A percentile compares a stretch with the other conserved stretches of the same genome.
Conservation (phyloP, 345 rosid species). For the Murraya koenigii region DNA sequence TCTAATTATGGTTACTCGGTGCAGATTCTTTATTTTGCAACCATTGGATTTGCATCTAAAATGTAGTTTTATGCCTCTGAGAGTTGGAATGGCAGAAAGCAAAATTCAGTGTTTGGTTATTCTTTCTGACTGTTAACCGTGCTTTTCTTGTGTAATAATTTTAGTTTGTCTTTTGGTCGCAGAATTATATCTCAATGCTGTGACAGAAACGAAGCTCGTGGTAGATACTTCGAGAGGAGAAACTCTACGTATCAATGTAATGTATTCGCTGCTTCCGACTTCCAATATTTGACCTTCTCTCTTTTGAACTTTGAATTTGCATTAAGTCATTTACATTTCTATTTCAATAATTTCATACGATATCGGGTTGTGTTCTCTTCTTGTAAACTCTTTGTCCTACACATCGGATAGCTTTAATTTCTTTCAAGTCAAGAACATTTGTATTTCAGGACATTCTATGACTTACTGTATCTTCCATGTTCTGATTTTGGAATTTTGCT, state of each 20-base stretch:
- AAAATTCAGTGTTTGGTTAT: background rate
- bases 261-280: slow-evolving; percentile 11
- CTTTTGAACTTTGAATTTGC: background rate
- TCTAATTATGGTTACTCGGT: too few relatives aligned
- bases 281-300: background rate
- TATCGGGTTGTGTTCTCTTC: background rate
- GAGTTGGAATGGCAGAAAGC: background rate
- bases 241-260: slow-evolving; percentile 82
- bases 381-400: background rate
- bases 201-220: slow-evolving; percentile 83
- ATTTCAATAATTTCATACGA: background rate
- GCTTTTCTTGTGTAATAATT: background rate
- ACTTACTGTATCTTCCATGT: background rate
- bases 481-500: background rate
- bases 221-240: slow-evolving; percentile 99
- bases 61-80: background rate
- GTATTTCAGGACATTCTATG: background rate
- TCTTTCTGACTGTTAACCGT: background rate
- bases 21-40: background rate
- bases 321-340: slow-evolving; percentile 8
- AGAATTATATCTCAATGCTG: slow-evolving; percentile 82
- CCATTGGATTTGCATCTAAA: background rate
- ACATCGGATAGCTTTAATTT: background rate
- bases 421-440: background rate
- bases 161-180: slow-evolving; percentile 24